Evolutionary conservation across 768 basidiomycete species (phyloP), one percentile per base, ranked within the genome.

Genomic region (Mycena latifolia): DNA sequence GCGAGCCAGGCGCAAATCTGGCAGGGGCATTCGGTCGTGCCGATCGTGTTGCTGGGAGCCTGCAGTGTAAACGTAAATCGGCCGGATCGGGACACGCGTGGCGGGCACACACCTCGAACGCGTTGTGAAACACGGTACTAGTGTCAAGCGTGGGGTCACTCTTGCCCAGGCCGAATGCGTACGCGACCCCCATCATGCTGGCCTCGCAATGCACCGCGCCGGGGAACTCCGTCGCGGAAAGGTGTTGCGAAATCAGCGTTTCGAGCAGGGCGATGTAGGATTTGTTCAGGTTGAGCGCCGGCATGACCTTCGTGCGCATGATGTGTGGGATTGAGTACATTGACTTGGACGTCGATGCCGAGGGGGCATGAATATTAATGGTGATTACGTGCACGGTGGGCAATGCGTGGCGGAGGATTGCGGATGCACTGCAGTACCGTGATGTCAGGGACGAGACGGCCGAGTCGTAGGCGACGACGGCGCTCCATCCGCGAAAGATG

Each of bases 1-100:
- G 55, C 51, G 5, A 64, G 50, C 63, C 63, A 64, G 41, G 24
- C 52, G 37, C 63, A 64, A 20, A 64, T 52, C n/a, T 57, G 63
- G 31, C 63, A 64, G 9, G 63, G 41, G 4, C 31, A 9, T 3
- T 52, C 55, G 31, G 37, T 18, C 18, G 24, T 25, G 12, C 55
- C 63, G 31, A 64, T 58, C 27, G 39, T 53, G 41, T 56, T 64
- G 63, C 61, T 63, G 15, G 55, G 47, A 2, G 52, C 61, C 61
- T 63, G 35, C 6, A 35, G 17, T n/a, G 22, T n/a, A 18, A 15
- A 15, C 8, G 37, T 39, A 4, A 39, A 14, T 35, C 6, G 14
- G 33, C 14, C 37, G 11, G 37, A 17, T 11, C 37, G 17, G 37
- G 11, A 39, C 15, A 39, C 37, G 37, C 37, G 37, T 3, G 37